Evolutionary conservation across 2,329 filamentous ascomycete species (phyloP).

Genomic region (Dothideomycetidae sp.): DNA sequence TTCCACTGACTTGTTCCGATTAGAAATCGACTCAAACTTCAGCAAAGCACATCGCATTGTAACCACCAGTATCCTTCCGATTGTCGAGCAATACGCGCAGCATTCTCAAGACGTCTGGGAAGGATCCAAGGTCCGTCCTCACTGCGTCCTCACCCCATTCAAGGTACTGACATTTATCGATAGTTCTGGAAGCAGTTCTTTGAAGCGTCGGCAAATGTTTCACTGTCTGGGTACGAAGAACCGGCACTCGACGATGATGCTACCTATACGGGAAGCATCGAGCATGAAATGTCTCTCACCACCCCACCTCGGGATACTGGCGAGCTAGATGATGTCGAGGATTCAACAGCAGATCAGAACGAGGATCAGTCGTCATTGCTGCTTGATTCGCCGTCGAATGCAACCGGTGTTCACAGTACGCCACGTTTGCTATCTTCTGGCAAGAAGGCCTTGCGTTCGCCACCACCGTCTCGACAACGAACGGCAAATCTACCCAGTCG

Average conservation of each 20-base stretch:
- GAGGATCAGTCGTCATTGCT: slow-evolving; percentile 42
- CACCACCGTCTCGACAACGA: slow-evolving; percentile 22
- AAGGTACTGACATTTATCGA: slow-evolving; percentile 6
- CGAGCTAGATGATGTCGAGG: slow-evolving; percentile 15
- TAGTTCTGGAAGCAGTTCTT: slow-evolving; percentile 99
- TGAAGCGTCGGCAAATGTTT: slow-evolving; percentile 94
- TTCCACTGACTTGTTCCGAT: neutral
- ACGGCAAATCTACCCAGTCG: slow-evolving; percentile 9
- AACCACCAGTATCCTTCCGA: slow-evolving; percentile 77
- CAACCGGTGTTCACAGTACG: slow-evolving; percentile 44
- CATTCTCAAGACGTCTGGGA: slow-evolving; percentile 94
- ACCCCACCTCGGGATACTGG: slow-evolving; percentile 9
- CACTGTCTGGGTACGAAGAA: slow-evolving; percentile 87
- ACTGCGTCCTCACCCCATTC: slow-evolving; percentile 1
- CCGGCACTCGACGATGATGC: slow-evolving; percentile 46
- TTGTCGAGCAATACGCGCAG: slow-evolving; percentile 90
- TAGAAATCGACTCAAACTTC: slow-evolving; percentile 98
- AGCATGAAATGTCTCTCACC: slow-evolving; percentile 9
- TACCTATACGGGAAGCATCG: slow-evolving; percentile 26
- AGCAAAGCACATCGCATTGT: slow-evolving; percentile 93
- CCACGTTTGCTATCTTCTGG: slow-evolving; percentile 30
- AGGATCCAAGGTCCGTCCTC: slow-evolving; percentile 62
- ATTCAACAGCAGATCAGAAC: slow-evolving; percentile 25
- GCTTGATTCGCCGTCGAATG: slow-evolving; percentile 43
- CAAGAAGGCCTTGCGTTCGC: slow-evolving; percentile 13